Evolutionary conservation across 306 rosid species (phyloP).

Genomic region (Vachellia collinsii): DNA sequence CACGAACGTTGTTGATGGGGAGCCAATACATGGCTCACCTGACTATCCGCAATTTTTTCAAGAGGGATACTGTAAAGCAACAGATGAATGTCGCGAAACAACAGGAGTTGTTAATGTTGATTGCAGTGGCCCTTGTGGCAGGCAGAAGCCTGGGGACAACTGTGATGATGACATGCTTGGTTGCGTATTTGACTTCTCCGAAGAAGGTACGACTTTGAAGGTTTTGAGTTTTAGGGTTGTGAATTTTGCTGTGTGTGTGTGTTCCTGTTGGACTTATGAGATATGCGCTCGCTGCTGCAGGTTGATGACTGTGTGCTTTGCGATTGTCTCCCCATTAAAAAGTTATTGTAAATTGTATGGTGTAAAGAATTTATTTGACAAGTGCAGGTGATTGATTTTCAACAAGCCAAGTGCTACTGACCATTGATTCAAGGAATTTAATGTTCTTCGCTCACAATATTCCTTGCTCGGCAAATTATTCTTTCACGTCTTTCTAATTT

Average conservation of each 20-base stretch:
- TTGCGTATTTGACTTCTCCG: conserved; percentile 69
- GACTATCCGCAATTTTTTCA: conserved; percentile 66
- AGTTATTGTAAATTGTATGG: conserved; percentile 45
- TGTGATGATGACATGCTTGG: conserved; percentile 68
- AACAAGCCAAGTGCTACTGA: conserved; percentile 53
- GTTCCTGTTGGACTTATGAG: background rate
- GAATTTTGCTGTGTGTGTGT: background rate
- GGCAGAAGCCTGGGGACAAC: conserved; percentile 60
- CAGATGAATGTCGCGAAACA: conserved; percentile 47
- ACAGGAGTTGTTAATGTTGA: conserved; percentile 53
- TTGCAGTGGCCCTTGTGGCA: conserved; percentile 37
- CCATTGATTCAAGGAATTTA: conserved; percentile 57
- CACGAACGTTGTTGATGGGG: conserved; percentile 57
- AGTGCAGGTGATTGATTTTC: conserved; percentile 48
- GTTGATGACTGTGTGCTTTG: conserved; percentile 47
- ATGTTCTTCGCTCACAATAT: conserved; percentile 46
- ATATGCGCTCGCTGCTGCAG: conserved; percentile 47
- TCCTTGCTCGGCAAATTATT: conserved; percentile 52
- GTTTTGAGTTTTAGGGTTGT: background rate
- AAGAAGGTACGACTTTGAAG: conserved; percentile 58
- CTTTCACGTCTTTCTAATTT: conserved; percentile 53
- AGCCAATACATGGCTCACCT: conserved; percentile 50
- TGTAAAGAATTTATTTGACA: conserved; percentile 49
- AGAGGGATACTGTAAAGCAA: conserved; percentile 71
- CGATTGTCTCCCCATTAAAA: conserved; percentile 42